phyloP scores from a whole-genome alignment of 1,284 basidiomycete genomes.

The Sanghuangporus sanghuang region DNA sequence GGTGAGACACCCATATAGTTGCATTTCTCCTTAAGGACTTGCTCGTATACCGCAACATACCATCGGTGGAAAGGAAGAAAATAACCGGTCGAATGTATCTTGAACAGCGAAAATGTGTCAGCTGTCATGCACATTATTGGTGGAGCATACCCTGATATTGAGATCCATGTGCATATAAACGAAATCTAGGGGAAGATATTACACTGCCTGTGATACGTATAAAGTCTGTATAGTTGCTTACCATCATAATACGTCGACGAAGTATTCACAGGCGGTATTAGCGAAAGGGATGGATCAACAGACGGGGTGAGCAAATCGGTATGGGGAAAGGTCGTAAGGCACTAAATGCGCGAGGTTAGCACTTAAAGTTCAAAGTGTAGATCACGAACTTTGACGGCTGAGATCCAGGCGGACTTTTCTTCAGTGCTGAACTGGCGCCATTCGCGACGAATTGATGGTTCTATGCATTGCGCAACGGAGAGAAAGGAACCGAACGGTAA shows the following conservation, averaged over 20 bases:
- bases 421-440: conserved; percentile 23
- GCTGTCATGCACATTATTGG: background rate
- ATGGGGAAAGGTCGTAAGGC: conserved; percentile 30
- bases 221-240: background rate
- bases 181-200: conserved; percentile 24
- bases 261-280: conserved; percentile 28
- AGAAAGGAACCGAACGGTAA: background rate
- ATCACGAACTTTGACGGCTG: conserved; percentile 20
- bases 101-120: background rate
- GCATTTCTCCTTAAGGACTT: conserved; percentile 29
- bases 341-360: conserved; percentile 21
- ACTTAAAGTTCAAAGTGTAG: background rate
- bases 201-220: background rate
- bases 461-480: conserved; percentile 14
- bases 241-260: conserved; percentile 33
- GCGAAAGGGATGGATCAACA: conserved; percentile 25
- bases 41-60: conserved; percentile 30
- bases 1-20: conserved; percentile 31
- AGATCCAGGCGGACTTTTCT: conserved; percentile 24
- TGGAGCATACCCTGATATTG: conserved; percentile 22
- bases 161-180: conserved; percentile 35
- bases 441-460: conserved; percentile 24
- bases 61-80: conserved; percentile 38
- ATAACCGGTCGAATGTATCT: conserved; percentile 33
- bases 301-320: conserved; percentile 23